phyloP scores from a whole-genome alignment of 805 yeast species.

The Teunomyces kruisii region DNA sequence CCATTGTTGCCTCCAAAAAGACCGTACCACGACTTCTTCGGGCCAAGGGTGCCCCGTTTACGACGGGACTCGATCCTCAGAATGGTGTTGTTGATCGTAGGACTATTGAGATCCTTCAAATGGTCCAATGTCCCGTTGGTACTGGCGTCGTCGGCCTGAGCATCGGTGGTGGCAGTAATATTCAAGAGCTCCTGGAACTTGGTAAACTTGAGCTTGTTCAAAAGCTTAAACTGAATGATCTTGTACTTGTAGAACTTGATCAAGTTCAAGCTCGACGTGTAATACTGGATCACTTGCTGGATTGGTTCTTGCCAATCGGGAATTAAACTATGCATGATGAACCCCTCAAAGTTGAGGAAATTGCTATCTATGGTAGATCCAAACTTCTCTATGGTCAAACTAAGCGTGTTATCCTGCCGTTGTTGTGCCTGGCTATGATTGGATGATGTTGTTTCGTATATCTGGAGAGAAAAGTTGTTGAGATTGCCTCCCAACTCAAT shows the following conservation, averaged over 20 bases:
- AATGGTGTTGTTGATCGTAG: conserved; percentile 37
- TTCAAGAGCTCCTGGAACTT: conserved; percentile 37
- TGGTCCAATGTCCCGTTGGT: conserved; percentile 14
- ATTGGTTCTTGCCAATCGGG: conserved; percentile 52
- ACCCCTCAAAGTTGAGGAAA: conserved; percentile 49
- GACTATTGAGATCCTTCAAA: conserved; percentile 39
- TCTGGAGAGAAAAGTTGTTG: conserved; percentile 53
- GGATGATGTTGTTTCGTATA: conserved; percentile 23
- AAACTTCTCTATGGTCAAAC: conserved; percentile 45
- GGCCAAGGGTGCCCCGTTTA: conserved; percentile 9
- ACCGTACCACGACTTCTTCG: conserved; percentile 43
- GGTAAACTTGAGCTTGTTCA: conserved; percentile 39
- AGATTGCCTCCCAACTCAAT: conserved; percentile 58
- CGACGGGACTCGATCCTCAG: conserved; percentile 30
- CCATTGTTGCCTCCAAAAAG: conserved; percentile 44
- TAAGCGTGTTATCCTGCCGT: conserved; percentile 21
- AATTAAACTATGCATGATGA: conserved; percentile 35
- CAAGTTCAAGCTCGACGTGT: conserved; percentile 42
- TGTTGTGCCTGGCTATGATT: conserved; percentile 7
- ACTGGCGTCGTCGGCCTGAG: neutral
- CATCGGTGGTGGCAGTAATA: conserved; percentile 6
- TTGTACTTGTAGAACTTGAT: conserved; percentile 52
- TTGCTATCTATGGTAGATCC: conserved; percentile 54
- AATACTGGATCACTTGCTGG: conserved; percentile 47
- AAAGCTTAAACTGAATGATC: conserved; percentile 47